Evolutionary conservation across 495 filamentous ascomycete species (phyloP).

Genomic region (Hypoxylon fuscum): DNA sequence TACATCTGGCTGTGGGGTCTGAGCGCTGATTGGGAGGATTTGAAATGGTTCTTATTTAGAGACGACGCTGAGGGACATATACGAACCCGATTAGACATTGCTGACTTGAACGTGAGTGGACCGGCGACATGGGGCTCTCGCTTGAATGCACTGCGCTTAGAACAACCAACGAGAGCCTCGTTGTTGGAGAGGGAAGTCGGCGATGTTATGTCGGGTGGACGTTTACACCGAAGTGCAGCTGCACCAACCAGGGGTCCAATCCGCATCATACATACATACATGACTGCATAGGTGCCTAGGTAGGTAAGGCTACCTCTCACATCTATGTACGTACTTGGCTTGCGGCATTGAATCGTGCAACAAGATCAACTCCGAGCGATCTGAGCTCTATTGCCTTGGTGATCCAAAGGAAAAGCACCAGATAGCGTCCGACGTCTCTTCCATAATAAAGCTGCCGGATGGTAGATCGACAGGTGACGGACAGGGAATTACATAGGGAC

Average conservation of each 20-base stretch:
- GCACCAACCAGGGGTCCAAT: conserved; percentile 29
- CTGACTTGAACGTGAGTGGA: conserved; percentile 4
- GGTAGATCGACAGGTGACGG: conserved; percentile 30
- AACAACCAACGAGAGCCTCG: conserved; percentile 25
- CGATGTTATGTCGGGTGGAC: conserved; percentile 34
- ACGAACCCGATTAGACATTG: conserved; percentile 19
- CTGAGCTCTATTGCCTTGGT: conserved; percentile 7
- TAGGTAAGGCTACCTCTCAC: conserved; percentile 31
- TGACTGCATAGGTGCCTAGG: neutral
- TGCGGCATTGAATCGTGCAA: conserved; percentile 8
- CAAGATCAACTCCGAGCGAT: conserved; percentile 3
- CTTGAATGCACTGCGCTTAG: conserved; percentile 27
- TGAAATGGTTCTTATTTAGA: neutral
- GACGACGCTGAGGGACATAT: conserved; percentile 9
- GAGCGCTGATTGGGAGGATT: conserved; percentile 13
- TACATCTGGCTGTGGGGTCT: conserved; percentile 8
- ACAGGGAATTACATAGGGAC: conserved; percentile 39
- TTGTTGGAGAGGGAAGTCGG: conserved; percentile 24
- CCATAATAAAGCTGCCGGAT: conserved; percentile 11
- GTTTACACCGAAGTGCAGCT: conserved; percentile 33
- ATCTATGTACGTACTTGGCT: conserved; percentile 9
- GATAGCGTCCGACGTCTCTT: conserved; percentile 24
- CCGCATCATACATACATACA: conserved; percentile 15
- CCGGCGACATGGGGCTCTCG: conserved; percentile 6
- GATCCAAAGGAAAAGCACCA: conserved; percentile 21